Evolutionary conservation across 208 protist genomes (phyloP).

Genomic region (Leishmania mexicana): DNA sequence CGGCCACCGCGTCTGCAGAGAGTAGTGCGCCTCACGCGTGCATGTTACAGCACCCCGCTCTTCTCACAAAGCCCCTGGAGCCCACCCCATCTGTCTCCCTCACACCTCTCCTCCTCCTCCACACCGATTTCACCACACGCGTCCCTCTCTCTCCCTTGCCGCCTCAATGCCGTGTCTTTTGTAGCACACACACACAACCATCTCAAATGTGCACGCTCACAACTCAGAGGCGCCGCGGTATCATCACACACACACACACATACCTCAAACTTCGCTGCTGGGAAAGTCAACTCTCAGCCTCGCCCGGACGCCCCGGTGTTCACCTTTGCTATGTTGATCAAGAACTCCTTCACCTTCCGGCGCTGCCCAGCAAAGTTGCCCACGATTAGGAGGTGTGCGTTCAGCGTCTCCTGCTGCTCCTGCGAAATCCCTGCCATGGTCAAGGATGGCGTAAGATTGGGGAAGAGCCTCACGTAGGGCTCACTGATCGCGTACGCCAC

Average conservation of each 20-base stretch:
- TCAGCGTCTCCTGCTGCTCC: conserved; percentile 49
- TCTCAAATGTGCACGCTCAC: not conserved
- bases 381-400: conserved; percentile 55
- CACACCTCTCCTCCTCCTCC: not conserved
- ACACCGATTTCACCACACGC: no score
- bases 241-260: not conserved
- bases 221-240: not conserved
- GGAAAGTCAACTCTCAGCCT: not conserved
- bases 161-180: not conserved
- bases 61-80: not conserved
- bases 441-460: conserved; percentile 39
- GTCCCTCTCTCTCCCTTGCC: not conserved
- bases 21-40: not conserved
- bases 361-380: conserved; percentile 39
- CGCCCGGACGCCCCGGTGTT: not conserved
- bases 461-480: conserved; percentile 50
- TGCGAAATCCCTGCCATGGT: conserved; percentile 29
- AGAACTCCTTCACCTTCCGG: conserved; percentile 64
- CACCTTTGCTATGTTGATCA: conserved; percentile 27
- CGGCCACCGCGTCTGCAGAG: not conserved
- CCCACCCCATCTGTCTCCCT: not conserved
- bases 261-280: not conserved
- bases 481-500: conserved; percentile 45
- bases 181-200: not conserved
- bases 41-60: no score